Evolutionary conservation across 306 rosid species (phyloP).

Genomic region (Hylodesmum podocarpum): DNA sequence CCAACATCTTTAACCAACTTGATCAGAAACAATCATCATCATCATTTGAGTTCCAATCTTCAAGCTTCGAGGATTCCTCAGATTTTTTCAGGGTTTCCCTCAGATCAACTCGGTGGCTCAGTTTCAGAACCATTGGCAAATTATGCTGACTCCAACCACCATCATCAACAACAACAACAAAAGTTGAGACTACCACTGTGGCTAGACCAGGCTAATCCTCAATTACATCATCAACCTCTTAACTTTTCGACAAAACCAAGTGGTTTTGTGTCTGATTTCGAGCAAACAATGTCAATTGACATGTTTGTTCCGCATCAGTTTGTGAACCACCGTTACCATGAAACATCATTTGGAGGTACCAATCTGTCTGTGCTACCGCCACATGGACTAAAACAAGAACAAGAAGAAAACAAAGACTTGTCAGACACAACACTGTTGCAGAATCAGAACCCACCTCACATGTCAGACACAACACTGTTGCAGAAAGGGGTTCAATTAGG

Average conservation of each 20-base stretch:
- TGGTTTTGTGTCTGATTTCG: slow-evolving; percentile 28
- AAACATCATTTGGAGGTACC: slow-evolving; percentile 18
- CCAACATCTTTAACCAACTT: slow-evolving; percentile 45
- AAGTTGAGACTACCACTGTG: slow-evolving; percentile 48
- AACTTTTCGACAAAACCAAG: slow-evolving; percentile 8
- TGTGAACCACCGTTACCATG: slow-evolving; percentile 43
- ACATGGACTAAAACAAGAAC: slow-evolving; percentile 51
- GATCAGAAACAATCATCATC: slow-evolving; percentile 4
- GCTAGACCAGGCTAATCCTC: slow-evolving; percentile 37
- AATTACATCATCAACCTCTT: not conserved
- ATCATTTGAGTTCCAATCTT: slow-evolving; percentile 33
- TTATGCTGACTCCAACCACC: not conserved
- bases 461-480: slow-evolving; percentile 69
- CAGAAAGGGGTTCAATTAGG: slow-evolving; percentile 70
- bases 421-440: not conserved
- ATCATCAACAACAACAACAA: slow-evolving; percentile 16
- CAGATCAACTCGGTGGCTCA: slow-evolving; percentile 31
- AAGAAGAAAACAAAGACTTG: slow-evolving; percentile 52
- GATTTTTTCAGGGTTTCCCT: slow-evolving; percentile 46
- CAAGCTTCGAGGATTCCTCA: slow-evolving; percentile 40
- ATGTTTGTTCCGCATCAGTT: slow-evolving; percentile 62
- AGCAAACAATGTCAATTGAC: slow-evolving; percentile 40
- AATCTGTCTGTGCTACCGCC: slow-evolving; percentile 24
- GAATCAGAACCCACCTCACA: slow-evolving; percentile 40
- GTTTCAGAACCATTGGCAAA: slow-evolving; percentile 11